Evolutionary conservation across 2,329 filamentous ascomycete genomes (phyloP).

Genomic region (Aspergillus alliaceus): DNA sequence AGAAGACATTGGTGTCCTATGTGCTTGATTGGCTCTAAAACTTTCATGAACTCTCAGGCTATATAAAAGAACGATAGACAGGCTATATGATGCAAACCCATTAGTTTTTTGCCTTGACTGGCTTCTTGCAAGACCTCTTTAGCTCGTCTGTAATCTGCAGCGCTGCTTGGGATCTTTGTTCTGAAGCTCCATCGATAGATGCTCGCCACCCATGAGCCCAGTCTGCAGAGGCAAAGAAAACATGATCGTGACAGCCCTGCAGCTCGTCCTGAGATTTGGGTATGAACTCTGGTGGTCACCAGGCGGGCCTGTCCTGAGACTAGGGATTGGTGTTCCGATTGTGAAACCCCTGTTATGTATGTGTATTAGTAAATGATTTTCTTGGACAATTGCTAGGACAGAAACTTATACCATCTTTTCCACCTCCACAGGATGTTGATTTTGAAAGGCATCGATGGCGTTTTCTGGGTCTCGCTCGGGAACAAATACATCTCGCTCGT

Average conservation of each 20-base stretch:
- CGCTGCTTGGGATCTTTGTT: not conserved
- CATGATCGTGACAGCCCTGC: not conserved
- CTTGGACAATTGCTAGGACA: too few species aligned
- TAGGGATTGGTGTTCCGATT: conserved; percentile 4
- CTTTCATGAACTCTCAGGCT: too few species aligned
- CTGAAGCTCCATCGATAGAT: not conserved
- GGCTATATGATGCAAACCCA: not conserved
- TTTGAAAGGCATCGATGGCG: not conserved
- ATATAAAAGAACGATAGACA: not conserved
- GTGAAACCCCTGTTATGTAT: conserved; percentile 2
- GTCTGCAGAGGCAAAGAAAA: conserved; percentile 3
- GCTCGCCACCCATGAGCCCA: conserved; percentile 6
- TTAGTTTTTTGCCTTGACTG: not conserved
- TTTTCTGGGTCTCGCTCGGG: not conserved
- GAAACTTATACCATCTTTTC: conserved; percentile 1
- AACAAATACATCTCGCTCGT: not conserved
- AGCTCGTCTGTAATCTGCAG: not conserved
- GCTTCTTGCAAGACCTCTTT: not conserved
- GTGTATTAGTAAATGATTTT: not conserved
- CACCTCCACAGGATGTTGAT: not conserved
- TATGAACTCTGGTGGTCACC: conserved; percentile 1
- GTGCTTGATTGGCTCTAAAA: too few species aligned
- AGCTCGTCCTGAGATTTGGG: conserved; percentile 1
- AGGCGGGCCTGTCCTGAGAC: conserved; percentile 1
- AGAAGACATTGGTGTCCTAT: too few species aligned